These are phyloP conservation scores for Calonectria fujianensis DNA, from an alignment of 2,329 filamentous ascomycete species.

Conservation along the genomic window DNA sequence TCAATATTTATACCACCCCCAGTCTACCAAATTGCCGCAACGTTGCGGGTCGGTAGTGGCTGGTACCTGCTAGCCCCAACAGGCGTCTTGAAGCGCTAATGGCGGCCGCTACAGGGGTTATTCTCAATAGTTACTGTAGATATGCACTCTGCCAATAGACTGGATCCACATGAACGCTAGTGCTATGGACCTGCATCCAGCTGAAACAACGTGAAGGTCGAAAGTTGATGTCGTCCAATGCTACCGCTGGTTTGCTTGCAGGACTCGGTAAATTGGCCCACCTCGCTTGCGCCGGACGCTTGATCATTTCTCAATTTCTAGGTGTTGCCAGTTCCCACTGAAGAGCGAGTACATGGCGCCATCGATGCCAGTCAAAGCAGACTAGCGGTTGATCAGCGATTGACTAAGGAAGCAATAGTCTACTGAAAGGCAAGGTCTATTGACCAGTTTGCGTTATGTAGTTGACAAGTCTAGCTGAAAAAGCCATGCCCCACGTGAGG, in stretches of 20 bases:
- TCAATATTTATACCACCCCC: neutral
- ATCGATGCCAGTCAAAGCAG: neutral
- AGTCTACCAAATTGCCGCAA: neutral
- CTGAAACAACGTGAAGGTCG: neutral
- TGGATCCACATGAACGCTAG: neutral
- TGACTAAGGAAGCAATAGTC: neutral
- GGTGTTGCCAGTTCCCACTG: neutral
- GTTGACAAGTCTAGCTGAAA: no score
- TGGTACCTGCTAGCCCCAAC: neutral
- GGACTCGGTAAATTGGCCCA: neutral
- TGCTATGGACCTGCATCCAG: neutral
- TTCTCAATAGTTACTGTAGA: neutral
- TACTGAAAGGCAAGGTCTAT: neutral
- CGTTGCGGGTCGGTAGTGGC: neutral
- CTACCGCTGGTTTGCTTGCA: neutral
- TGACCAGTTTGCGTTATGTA: neutral
- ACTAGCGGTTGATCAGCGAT: neutral
- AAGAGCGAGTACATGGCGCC: neutral
- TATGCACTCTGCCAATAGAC: neutral
- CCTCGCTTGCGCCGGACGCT: neutral
- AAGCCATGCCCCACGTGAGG: no score
- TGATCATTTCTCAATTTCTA: neutral
- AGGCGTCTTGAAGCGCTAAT: neutral
- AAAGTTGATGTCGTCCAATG: neutral
- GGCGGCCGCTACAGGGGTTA: neutral